These are phyloP conservation scores for Pisolithus microcarpus DNA, from an alignment of 768 basidiomycete species.

Conservation along the genomic window DNA sequence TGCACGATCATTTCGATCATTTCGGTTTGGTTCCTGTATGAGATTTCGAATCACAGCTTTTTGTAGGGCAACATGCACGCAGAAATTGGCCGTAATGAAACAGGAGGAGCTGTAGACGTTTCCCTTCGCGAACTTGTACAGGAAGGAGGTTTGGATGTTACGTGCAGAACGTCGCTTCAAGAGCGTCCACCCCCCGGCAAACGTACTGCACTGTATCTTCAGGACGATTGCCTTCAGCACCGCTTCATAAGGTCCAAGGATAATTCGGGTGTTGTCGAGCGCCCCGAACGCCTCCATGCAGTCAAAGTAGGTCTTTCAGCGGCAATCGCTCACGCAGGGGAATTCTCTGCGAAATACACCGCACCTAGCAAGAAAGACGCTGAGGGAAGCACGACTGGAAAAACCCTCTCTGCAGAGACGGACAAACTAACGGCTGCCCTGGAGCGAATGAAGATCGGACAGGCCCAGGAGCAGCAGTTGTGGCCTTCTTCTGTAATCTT, in stretches of 20 bases:
- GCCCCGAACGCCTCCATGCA: conserved; percentile 83
- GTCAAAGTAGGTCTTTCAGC: conserved; percentile 78
- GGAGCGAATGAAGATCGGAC: conserved; percentile 34
- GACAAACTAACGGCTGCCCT: conserved; percentile 44
- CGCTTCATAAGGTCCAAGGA: conserved; percentile 74
- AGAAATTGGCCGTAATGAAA: too few relatives aligned
- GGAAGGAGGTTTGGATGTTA: background rate
- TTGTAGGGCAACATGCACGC: too few relatives aligned
- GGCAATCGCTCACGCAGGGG: conserved; percentile 67
- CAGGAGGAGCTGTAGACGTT: too few relatives aligned
- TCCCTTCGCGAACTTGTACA: background rate
- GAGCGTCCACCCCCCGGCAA: background rate
- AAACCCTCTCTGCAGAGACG: conserved; percentile 8
- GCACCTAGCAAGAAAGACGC: background rate
- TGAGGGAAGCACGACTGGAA: background rate
- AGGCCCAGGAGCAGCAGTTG: conserved; percentile 18
- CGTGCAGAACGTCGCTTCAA: background rate
- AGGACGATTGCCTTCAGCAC: conserved; percentile 69
- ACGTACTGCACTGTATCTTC: conserved; percentile 39
- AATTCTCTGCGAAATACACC: conserved; percentile 3
- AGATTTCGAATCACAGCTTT: too few relatives aligned
- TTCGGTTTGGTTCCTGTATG: background rate
- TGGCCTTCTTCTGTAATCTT: conserved; percentile 34
- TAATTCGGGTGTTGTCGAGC: conserved; percentile 74
- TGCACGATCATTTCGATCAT: background rate